Evolutionary conservation across 2,329 filamentous ascomycete genomes (phyloP).

Genomic region (Paecilomyces variotii): DNA sequence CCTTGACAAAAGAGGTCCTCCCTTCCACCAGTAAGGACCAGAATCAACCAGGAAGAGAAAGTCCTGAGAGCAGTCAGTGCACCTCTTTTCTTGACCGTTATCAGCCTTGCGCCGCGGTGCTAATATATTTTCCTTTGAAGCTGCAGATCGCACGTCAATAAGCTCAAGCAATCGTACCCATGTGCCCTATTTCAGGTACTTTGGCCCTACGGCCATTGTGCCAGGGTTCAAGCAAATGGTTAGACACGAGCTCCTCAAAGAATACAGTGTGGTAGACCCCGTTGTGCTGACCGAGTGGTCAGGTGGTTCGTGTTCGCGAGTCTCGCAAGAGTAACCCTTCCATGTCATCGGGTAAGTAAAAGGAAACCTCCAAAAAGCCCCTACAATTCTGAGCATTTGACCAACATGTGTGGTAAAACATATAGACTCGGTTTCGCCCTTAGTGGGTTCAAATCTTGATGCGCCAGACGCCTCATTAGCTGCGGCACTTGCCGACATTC

Average conservation of each 20-base stretch:
- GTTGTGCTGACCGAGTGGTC: constrained; percentile 21
- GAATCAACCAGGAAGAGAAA: constrained; percentile 18
- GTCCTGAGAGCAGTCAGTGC: constrained; percentile 30
- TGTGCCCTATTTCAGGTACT: constrained; percentile 85
- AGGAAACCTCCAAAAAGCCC: background rate
- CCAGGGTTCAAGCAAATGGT: constrained; percentile 93
- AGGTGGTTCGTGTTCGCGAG: constrained; percentile 51
- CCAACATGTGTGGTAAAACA: background rate
- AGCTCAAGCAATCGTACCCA: constrained; percentile 30
- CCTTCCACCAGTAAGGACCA: constrained; percentile 8
- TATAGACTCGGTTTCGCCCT: constrained; percentile 28
- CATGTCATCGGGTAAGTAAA: constrained; percentile 27
- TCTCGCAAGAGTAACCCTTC: constrained; percentile 33
- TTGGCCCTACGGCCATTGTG: constrained; percentile 83
- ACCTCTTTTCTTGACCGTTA: background rate
- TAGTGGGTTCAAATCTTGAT: constrained; percentile 26
- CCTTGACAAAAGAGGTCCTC: constrained; percentile 6
- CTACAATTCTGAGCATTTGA: background rate
- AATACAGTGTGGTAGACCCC: background rate
- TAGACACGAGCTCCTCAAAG: background rate
- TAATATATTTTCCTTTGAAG: background rate
- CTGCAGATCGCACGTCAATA: constrained; percentile 29
- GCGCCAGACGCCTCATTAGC: constrained; percentile 10
- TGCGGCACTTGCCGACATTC: constrained; percentile 12
- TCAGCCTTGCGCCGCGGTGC: background rate